Percentiles rank a stretch among this genome's conserved stretches.
Conservation (phyloP, 805 yeast genomes). For the Zygosaccharomyces siamensis region DNA sequence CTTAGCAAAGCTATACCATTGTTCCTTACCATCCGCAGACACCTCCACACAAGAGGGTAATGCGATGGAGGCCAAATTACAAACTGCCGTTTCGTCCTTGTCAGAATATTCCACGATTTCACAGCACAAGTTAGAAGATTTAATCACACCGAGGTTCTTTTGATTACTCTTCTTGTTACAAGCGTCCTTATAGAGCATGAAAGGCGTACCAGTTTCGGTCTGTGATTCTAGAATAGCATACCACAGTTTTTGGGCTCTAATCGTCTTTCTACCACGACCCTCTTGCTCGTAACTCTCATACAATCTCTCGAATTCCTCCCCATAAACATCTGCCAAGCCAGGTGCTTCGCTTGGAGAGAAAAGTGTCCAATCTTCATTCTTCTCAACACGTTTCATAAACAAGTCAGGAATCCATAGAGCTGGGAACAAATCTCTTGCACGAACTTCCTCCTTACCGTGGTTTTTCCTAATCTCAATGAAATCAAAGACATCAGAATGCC, state of each 20-base stretch:
- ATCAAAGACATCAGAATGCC: constrained; percentile 90
- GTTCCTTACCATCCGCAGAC: constrained; percentile 41
- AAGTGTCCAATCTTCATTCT: constrained; percentile 75
- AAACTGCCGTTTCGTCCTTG: constrained; percentile 90
- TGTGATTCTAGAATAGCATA: constrained; percentile 81
- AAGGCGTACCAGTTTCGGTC: constrained; percentile 94
- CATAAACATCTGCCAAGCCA: constrained; percentile 75
- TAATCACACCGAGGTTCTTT: constrained; percentile 83
- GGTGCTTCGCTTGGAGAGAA: constrained; percentile 87
- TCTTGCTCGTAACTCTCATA: constrained; percentile 67
- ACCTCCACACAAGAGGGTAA: constrained; percentile 68
- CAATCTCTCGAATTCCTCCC: constrained; percentile 68
- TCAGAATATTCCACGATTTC: constrained; percentile 91
- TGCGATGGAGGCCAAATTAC: constrained; percentile 89
- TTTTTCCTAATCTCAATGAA: constrained; percentile 82
- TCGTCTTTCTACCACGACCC: constrained; percentile 53
- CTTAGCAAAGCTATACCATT: constrained; percentile 63
- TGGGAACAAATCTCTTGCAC: constrained; percentile 87
- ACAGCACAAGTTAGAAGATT: constrained; percentile 88
- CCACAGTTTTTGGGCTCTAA: constrained; percentile 88
- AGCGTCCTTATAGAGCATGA: constrained; percentile 86
- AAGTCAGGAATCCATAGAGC: constrained; percentile 93
- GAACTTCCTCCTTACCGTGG: constrained; percentile 87
- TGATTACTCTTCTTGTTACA: constrained; percentile 85
- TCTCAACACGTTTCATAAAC: constrained; percentile 84